A percentile compares a stretch with the other conserved stretches of the same genome.
Evolutionary conservation across 2,329 filamentous ascomycete genomes (phyloP).

Genomic region (Alternaria tenuissima): DNA sequence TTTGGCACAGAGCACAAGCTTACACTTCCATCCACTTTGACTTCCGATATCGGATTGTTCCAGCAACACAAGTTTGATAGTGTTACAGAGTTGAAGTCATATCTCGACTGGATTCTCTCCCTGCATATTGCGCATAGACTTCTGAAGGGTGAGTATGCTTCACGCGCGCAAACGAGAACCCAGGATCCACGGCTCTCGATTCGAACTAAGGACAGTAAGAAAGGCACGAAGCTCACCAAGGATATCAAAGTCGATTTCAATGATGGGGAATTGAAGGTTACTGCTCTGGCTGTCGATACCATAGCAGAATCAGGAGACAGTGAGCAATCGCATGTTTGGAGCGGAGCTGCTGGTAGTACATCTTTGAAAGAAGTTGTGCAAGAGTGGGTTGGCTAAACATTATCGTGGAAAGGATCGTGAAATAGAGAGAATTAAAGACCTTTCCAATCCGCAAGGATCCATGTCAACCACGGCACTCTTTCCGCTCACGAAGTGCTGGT

Average conservation of each 20-base stretch:
- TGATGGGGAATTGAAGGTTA: conserved; percentile 27
- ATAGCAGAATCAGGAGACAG: conserved; percentile 16
- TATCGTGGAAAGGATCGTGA: not conserved
- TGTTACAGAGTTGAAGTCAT: conserved; percentile 39
- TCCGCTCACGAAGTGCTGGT: not conserved
- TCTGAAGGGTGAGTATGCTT: conserved; percentile 34
- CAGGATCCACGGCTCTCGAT: conserved; percentile 38
- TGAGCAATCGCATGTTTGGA: conserved; percentile 36
- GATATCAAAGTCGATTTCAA: conserved; percentile 34
- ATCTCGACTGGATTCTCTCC: conserved; percentile 46
- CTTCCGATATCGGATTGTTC: conserved; percentile 38
- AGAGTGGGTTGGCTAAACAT: conserved; percentile 31
- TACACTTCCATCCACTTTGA: conserved; percentile 40
- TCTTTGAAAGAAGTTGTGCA: conserved; percentile 36
- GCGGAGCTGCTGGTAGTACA: conserved; percentile 19
- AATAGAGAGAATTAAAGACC: not conserved
- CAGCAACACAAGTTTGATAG: conserved; percentile 41
- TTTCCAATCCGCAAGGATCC: not conserved
- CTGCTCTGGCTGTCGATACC: conserved; percentile 10
- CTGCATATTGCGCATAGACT: conserved; percentile 42
- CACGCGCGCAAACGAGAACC: conserved; percentile 27
- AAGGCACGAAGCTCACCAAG: conserved; percentile 22
- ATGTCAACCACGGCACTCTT: not conserved
- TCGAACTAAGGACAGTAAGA: conserved; percentile 30
- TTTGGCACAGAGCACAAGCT: conserved; percentile 49